These are phyloP conservation scores for Neonectria faginata DNA, from an alignment of 2,329 filamentous ascomycete species.

Conservation along the genomic window DNA sequence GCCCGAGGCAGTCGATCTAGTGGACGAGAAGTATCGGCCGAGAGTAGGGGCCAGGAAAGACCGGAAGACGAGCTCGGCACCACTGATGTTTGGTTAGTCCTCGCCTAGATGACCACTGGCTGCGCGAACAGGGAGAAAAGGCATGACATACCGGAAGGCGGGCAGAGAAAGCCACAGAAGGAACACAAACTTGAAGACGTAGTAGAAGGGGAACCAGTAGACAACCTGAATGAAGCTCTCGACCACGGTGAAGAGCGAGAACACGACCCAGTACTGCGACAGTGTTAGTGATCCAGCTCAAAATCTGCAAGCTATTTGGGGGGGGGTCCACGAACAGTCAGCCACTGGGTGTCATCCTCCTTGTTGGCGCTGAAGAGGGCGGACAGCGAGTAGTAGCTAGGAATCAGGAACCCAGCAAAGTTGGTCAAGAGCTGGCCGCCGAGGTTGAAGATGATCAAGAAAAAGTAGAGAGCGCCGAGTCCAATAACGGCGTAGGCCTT, in stretches of 20 bases:
- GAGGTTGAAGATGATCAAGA: conserved; percentile 93
- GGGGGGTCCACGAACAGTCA: conserved; percentile 67
- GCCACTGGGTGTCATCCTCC: conserved; percentile 84
- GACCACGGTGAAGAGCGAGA: conserved; percentile 82
- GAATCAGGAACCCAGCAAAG: conserved; percentile 84
- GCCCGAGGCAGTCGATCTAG: conserved; percentile 82
- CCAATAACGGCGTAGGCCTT: conserved; percentile 88
- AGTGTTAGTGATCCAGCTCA: conserved; percentile 49
- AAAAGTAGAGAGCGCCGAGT: conserved; percentile 83
- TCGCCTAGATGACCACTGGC: conserved; percentile 20
- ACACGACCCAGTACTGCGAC: conserved; percentile 87
- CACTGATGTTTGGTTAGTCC: conserved; percentile 64
- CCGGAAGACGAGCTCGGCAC: conserved; percentile 96
- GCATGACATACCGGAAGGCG: conserved; percentile 80
- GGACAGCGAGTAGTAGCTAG: conserved; percentile 84
- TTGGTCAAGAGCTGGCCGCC: conserved; percentile 90
- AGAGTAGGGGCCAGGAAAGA: conserved; percentile 94
- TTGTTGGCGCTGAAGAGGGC: conserved; percentile 80
- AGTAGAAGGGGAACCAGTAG: conserved; percentile 99
- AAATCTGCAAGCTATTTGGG: conserved; percentile 14
- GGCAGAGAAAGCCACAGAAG: conserved; percentile 98
- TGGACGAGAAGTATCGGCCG: conserved; percentile 84
- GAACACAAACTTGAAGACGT: conserved; percentile 98
- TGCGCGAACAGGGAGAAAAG: conserved; percentile 15
- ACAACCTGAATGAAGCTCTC: conserved; percentile 87